Conservation (phyloP, 108 stramenopile species). For the Cyclotella sp. region DNA sequence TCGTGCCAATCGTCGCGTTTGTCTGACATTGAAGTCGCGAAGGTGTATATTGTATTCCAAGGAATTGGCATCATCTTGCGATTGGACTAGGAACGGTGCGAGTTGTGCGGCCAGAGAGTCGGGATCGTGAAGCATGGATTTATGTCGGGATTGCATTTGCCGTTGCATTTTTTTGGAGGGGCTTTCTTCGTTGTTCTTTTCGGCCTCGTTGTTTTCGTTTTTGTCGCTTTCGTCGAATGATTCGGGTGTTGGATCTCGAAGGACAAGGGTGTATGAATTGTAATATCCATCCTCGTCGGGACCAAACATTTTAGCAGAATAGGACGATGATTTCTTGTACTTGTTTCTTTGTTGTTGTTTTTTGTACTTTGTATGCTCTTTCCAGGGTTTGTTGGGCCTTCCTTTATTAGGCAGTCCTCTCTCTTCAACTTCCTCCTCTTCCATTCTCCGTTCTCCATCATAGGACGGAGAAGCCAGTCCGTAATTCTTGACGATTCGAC, state of each 20-base stretch:
- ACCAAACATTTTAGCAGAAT: slow-evolving; percentile 49
- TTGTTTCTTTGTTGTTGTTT: slow-evolving; percentile 50
- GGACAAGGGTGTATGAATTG: slow-evolving; percentile 57
- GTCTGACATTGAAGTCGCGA: slow-evolving; percentile 68
- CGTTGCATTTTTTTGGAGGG: slow-evolving; percentile 56
- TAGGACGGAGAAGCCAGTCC: slow-evolving; percentile 31
- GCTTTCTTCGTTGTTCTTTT: slow-evolving; percentile 24
- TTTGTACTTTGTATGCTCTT: slow-evolving; percentile 20
- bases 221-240: slow-evolving; percentile 3
- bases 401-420: neutral
- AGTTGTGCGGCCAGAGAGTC: slow-evolving; percentile 63
- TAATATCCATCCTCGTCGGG: slow-evolving; percentile 75
- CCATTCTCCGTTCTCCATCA: slow-evolving; percentile 6
- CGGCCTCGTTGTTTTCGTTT: slow-evolving; percentile 26
- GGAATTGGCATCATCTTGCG: slow-evolving; percentile 1
- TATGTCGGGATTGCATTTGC: slow-evolving; percentile 35
- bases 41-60: slow-evolving; percentile 56
- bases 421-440: slow-evolving; percentile 15
- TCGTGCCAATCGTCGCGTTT: slow-evolving; percentile 66
- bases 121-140: slow-evolving; percentile 61
- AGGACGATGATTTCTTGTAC: slow-evolving; percentile 40
- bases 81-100: slow-evolving; percentile 50
- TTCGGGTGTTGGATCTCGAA: slow-evolving; percentile 43
- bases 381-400: slow-evolving; percentile 23
- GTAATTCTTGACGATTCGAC: slow-evolving; percentile 32